Base-by-base conservation (phyloP, 495 filamentous ascomycete species). In the Hyaloscypha hepaticicola region DNA sequence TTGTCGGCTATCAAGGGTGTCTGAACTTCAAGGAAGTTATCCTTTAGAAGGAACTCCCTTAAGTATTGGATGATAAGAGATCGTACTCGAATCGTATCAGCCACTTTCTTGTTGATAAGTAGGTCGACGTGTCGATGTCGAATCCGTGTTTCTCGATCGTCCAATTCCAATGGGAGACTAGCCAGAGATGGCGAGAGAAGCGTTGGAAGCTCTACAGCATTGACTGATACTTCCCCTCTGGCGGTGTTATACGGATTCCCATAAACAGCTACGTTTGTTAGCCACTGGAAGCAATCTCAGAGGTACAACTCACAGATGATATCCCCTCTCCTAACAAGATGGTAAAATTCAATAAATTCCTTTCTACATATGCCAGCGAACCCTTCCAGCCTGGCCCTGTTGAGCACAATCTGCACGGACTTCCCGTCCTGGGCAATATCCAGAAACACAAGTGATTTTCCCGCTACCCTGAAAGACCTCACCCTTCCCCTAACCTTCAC, bases 1-100 rank as follows among this genome's bases (percentile, higher is more conserved):
- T 82, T 78, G 27, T 85, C 83, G 1, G 87, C 86, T 25, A 99
- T 79, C 50, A 98, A 91, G 8, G 95, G 95, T 1, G 95, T 99
- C 67, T 88, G 89, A 31, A 98, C 91, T 74, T 97, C 90, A 64
- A 92, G 79, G 67, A 97, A 96, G 25, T 82, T 80, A 12, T 84
- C 77, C 26, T 87, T 81, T 45, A 88, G 72, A 57, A 99, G 82
- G 74, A 89, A 92, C 52, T 87, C 80, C 50, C 90, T 87, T 41
- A 98, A 74, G 66, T 87, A 83, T 55, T 88, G 86, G 52, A 90
- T 85, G 53, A 99, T 84, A 28, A 85, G 77, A 3, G 91, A 88
- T 27, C 94, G 87, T 26, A 94, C 79, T 33, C 84, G 83, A 60
- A 97, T 76, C 25, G 85, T 85, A 70, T 96, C 84, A n/a, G 81